Evolutionary conservation across 352 stramenopile species (phyloP).

Genomic region (Phytopythium litorale): DNA sequence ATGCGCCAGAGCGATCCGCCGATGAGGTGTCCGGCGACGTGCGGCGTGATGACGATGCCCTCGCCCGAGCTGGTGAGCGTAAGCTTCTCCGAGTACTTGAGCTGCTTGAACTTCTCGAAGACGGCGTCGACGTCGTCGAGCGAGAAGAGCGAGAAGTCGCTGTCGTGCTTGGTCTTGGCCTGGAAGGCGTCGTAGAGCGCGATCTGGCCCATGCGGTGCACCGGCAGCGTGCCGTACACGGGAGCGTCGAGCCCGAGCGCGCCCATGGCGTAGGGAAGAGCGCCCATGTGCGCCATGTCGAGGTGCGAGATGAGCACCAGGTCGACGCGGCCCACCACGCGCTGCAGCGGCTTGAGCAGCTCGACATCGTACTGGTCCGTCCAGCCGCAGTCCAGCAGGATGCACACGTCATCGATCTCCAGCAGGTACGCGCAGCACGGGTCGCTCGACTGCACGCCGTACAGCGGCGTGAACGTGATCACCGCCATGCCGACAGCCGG

Average conservation of each 20-base stretch:
- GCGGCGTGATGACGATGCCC: constrained; percentile 92
- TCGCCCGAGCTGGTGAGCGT: constrained; percentile 82
- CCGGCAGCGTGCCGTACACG: constrained; percentile 93
- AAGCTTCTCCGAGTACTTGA: constrained; percentile 95
- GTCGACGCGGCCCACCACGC: constrained; percentile 83
- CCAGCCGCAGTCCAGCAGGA: constrained; percentile 90
- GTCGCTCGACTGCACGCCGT: constrained; percentile 78
- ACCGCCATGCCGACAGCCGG: constrained; percentile 64
- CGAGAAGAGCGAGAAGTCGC: constrained; percentile 87
- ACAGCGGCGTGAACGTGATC: constrained; percentile 90
- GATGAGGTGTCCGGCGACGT: constrained; percentile 93
- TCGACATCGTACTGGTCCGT: constrained; percentile 86
- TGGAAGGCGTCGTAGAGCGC: constrained; percentile 95
- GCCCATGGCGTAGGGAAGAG: constrained; percentile 86
- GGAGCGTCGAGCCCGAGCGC: constrained; percentile 82
- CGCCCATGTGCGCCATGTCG: constrained; percentile 89
- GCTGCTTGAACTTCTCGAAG: constrained; percentile 90
- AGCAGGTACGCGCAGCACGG: constrained; percentile 86
- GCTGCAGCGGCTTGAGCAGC: constrained; percentile 77
- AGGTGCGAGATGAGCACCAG: constrained; percentile 89
- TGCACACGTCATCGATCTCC: constrained; percentile 90
- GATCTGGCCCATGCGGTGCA: constrained; percentile 97
- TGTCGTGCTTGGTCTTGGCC: constrained; percentile 89
- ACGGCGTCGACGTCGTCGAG: constrained; percentile 94
- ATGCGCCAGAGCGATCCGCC: constrained; percentile 94